These are phyloP conservation scores for Pythium phragmitis DNA, from an alignment of 352 stramenopile species.

Conservation along the genomic window DNA sequence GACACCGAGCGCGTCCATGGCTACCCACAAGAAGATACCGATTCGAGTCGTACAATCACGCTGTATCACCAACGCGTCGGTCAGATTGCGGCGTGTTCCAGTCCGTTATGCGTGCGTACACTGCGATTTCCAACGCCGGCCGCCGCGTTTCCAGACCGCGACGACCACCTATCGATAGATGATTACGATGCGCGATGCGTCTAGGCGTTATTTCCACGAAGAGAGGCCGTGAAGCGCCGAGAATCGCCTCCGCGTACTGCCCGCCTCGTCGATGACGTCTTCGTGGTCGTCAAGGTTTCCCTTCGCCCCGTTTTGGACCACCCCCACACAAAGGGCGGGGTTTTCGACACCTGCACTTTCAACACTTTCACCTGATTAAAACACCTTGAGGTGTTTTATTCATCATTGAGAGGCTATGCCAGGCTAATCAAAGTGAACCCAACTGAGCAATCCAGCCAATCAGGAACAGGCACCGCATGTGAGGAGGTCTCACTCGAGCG, in stretches of 20 bases:
- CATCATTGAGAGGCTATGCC: not conserved
- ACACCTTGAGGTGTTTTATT: slow-evolving; percentile 5
- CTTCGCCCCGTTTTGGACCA: not conserved
- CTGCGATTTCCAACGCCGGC: slow-evolving; percentile 1
- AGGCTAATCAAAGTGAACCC: slow-evolving; percentile 6
- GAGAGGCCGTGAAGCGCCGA: not conserved
- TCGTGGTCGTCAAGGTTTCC: slow-evolving; percentile 17
- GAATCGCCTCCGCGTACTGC: not conserved
- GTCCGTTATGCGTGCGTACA: not conserved
- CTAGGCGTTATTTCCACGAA: not conserved
- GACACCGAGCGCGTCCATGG: not conserved
- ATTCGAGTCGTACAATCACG: not conserved
- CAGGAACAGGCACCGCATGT: not conserved
- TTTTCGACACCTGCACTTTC: not conserved
- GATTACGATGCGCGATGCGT: not conserved
- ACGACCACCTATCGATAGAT: slow-evolving; percentile 12
- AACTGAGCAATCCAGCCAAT: not conserved
- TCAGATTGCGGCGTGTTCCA: not conserved
- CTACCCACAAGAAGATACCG: not conserved
- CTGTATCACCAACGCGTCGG: not conserved
- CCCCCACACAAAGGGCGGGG: slow-evolving; percentile 2
- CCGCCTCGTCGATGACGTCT: slow-evolving; percentile 4
- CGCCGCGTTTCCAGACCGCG: not conserved
- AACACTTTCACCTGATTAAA: slow-evolving; percentile 11
- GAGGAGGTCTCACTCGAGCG: too few relatives aligned